These are phyloP conservation scores for Aquilaria agallochum DNA, from an alignment of 441 rosid species.

Conservation along the genomic window DNA sequence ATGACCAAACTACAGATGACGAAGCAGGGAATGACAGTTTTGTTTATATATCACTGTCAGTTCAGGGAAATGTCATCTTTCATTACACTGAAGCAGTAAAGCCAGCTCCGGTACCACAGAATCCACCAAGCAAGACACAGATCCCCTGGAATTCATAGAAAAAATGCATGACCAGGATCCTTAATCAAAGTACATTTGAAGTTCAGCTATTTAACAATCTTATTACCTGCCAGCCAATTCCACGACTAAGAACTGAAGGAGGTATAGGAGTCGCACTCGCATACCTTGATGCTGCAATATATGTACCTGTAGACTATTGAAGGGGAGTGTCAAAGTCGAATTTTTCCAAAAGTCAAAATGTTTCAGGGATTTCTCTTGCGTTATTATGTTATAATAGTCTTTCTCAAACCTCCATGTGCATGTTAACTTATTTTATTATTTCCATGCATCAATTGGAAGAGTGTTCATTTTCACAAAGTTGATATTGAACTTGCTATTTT, in stretches of 20 bases:
- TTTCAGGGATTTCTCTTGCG: too few relatives aligned
- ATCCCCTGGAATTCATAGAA: conserved; percentile 43
- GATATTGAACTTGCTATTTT: background rate
- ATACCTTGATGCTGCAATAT: conserved; percentile 71
- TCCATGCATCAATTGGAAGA: background rate
- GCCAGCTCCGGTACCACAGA: conserved; percentile 70
- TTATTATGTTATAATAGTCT: too few relatives aligned
- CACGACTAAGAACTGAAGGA: conserved; percentile 82
- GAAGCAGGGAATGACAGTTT: background rate
- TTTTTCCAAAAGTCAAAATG: too few relatives aligned
- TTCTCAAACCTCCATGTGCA: too few relatives aligned
- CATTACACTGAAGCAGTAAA: conserved; percentile 73
- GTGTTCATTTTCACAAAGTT: background rate
- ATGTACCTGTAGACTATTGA: conserved; percentile 69
- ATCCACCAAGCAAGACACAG: conserved; percentile 53
- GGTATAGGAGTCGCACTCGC: conserved; percentile 85
- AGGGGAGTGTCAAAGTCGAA: background rate
- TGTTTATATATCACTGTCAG: background rate
- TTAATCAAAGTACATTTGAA: background rate
- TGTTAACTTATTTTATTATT: background rate
- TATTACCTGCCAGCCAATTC: conserved; percentile 83
- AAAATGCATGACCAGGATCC: conserved; percentile 7
- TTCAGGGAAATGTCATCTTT: conserved; percentile 3
- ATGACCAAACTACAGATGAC: background rate
- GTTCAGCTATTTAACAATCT: background rate